Base-by-base conservation (phyloP, 2,329 filamentous ascomycete genomes). In the Clarireedia homoeocarpa region DNA sequence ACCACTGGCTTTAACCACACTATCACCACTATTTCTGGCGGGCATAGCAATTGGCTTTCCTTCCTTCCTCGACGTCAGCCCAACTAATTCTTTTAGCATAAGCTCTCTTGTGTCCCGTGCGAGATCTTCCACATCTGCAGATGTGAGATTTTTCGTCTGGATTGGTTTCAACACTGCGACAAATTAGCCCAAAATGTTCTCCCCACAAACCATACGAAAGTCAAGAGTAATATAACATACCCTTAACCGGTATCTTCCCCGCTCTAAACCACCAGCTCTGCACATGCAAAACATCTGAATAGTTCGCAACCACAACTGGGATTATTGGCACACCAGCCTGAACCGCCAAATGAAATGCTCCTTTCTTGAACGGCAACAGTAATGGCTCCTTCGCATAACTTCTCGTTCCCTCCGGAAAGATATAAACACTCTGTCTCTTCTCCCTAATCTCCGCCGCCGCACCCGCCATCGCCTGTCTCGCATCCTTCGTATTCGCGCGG, bases 321-420 rank as follows among this genome's bases (percentile, higher is more conserved):
- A 99, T 86, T 65, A 99, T 89, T 26, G 91, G 91, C 5, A 96
- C 94, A 62, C 90, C 88, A 2, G 92, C 92, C 77, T 97, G 89
- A 20, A 99, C 83, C 47, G 94, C 94, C 36, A 99, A 80, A 71
- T 99, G 92, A 73, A 99, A 99, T 48, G 92, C 94, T 58, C 94
- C 94, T 77, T 99, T 99, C 76, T 99, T 99, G 79, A 97, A 99
- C n/a, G 91, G 89, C 54, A 97, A 77, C 66, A 99, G 74, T 58
- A 80, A 82, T 1, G 94, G 88, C 54, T 91, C 85, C 65, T 86
- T 83, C 56, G 88, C 80, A 74, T 97, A 96, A 70, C 89, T 95
- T 63, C 94, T 82, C 1, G 94, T 99, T 51, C 94, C 94, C 75
- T 99, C 94, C 58, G 88, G 87, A 72, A 92, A 92, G 74, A 92